These are phyloP conservation scores for Echinochloa phyllopogon DNA, from an alignment of 176 grass and related monocot genomes.

Conservation along the genomic window DNA sequence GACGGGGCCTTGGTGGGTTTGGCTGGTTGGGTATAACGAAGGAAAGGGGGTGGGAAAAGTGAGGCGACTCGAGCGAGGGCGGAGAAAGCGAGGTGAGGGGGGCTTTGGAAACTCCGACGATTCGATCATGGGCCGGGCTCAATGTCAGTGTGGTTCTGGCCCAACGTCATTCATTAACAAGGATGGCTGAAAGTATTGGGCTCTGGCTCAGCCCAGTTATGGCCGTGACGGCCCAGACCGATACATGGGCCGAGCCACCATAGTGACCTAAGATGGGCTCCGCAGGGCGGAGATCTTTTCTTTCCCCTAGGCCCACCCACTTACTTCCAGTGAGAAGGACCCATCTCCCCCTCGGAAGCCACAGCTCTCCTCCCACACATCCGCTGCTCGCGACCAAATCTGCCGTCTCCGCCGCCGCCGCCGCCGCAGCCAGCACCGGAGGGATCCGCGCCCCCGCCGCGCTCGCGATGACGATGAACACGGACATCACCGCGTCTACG, in stretches of 20 bases:
- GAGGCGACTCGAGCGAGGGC: conserved; percentile 27
- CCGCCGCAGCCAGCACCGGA: conserved; percentile 15
- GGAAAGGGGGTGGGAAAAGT: background rate
- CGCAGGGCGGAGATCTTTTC: too few relatives aligned
- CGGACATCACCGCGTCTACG: conserved; percentile 86
- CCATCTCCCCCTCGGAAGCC: background rate
- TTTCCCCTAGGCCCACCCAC: background rate
- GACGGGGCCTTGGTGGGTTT: background rate
- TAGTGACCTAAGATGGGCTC: too few relatives aligned
- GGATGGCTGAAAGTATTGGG: background rate
- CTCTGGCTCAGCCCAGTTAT: background rate
- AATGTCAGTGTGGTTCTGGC: background rate
- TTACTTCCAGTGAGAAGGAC: background rate
- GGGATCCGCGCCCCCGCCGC: background rate
- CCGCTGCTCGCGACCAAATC: conserved; percentile 43
- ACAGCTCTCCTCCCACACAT: background rate
- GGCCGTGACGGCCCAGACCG: too few relatives aligned
- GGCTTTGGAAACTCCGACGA: conserved; percentile 54
- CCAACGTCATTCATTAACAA: background rate
- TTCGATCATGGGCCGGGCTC: background rate
- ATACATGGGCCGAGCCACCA: too few relatives aligned
- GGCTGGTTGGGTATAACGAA: conserved; percentile 40
- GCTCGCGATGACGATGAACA: conserved; percentile 84
- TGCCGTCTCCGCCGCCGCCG: conserved; percentile 24
- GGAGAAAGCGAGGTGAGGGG: conserved; percentile 50